Evolutionary conservation across 148 eudicot species (phyloP).

Genomic region (Rhododendron vialii): DNA sequence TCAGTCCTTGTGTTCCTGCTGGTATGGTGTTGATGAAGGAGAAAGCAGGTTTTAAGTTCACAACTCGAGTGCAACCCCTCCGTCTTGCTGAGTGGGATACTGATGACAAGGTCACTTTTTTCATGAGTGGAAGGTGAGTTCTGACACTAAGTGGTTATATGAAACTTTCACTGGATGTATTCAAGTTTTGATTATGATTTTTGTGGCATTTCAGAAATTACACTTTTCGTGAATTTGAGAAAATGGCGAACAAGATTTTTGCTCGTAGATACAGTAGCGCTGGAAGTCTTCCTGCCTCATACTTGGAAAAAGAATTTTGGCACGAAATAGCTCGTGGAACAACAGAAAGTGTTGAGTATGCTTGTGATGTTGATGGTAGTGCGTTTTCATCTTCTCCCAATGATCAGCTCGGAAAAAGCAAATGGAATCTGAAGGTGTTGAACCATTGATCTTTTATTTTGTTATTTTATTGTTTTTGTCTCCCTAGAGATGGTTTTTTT

Average conservation of each 20-base stretch:
- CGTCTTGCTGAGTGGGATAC: conserved; percentile 97
- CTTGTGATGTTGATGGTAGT: conserved; percentile 99
- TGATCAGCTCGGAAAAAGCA: conserved; percentile 93
- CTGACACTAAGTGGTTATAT: conserved; percentile 5
- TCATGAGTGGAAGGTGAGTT: conserved; percentile 92
- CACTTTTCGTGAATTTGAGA: conserved; percentile 92
- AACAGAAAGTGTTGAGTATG: conserved; percentile 96
- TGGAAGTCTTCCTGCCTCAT: conserved; percentile 78
- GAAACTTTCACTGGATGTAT: not conserved
- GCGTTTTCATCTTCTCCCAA: conserved; percentile 87
- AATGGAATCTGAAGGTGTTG: conserved; percentile 91
- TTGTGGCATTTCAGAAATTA: conserved; percentile 61
- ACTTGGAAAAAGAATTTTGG: conserved; percentile 98
- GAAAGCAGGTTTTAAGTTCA: conserved; percentile 82
- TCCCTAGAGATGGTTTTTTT: not conserved
- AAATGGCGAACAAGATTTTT: conserved; percentile 95
- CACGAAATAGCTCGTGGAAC: conserved; percentile 89
- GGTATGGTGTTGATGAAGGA: conserved; percentile 89
- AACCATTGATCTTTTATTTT: conserved; percentile 5
- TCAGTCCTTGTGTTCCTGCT: conserved; percentile 89
- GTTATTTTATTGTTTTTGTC: conserved; percentile 3
- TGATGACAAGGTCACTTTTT: conserved; percentile 91
- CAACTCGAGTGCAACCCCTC: conserved; percentile 91
- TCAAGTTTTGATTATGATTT: conserved; percentile 19
- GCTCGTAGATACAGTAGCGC: conserved; percentile 81